A percentile compares a stretch with the other conserved stretches of the same genome.
Conservation (phyloP, 257 asterid species). For the Salvia hispanica region DNA sequence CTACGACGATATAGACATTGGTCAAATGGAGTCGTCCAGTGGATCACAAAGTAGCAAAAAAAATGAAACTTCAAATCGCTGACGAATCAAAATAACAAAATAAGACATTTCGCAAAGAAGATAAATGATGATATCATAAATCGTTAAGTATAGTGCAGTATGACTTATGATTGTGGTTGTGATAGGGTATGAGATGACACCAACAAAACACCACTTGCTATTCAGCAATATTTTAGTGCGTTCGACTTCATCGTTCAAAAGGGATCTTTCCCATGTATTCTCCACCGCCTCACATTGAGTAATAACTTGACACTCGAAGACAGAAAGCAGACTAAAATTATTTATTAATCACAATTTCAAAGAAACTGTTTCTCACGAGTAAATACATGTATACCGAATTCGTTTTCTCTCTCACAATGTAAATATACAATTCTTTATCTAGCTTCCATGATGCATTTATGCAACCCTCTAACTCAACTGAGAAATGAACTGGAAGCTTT, state of each 20-base stretch:
- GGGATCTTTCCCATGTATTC: background rate
- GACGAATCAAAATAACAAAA: too few relatives aligned
- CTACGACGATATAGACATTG: too few relatives aligned
- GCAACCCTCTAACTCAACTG: constrained; percentile 29
- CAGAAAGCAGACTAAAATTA: background rate
- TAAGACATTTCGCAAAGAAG: too few relatives aligned
- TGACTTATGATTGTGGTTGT: too few relatives aligned
- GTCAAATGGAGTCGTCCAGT: too few relatives aligned
- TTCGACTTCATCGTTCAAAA: background rate
- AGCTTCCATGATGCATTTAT: constrained; percentile 13
- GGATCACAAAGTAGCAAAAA: too few relatives aligned
- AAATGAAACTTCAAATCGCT: too few relatives aligned
- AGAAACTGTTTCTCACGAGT: constrained; percentile 17
- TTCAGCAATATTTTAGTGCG: background rate
- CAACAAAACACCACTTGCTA: too few relatives aligned
- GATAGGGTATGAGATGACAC: too few relatives aligned
- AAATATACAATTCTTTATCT: constrained; percentile 47
- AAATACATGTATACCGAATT: constrained; percentile 39
- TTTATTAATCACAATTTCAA: constrained; percentile 4
- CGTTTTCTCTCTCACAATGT: constrained; percentile 34
- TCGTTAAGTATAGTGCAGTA: too few relatives aligned
- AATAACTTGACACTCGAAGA: background rate
- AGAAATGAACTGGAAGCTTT: constrained; percentile 24
- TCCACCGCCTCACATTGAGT: background rate
- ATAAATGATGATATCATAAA: too few relatives aligned